These are phyloP conservation scores for Ceriops decandra DNA, from an alignment of 345 rosid species.

Conservation along the genomic window DNA sequence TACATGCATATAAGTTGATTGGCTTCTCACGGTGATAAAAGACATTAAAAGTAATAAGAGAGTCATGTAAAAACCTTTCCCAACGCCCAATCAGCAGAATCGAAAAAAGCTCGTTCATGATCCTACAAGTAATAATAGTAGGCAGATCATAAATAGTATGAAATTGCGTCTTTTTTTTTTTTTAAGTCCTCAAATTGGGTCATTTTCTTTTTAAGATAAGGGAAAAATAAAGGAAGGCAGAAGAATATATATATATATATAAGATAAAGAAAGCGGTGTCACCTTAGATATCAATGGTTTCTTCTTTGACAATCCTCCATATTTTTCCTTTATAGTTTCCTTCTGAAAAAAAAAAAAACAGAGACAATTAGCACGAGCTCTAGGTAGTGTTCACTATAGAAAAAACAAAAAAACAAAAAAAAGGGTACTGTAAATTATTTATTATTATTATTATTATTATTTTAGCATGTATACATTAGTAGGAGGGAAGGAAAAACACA, in stretches of 20 bases:
- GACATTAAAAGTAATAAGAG: not conserved
- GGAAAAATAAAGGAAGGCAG: not conserved
- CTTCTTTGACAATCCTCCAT: constrained; percentile 72
- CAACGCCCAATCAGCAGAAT: constrained; percentile 96
- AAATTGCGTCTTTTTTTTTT: too few species aligned
- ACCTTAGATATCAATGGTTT: constrained; percentile 81
- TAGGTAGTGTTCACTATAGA: too few species aligned
- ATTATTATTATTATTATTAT: too few species aligned
- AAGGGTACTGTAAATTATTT: too few species aligned
- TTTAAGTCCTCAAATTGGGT: too few species aligned
- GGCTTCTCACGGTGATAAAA: not conserved
- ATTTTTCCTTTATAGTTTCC: constrained; percentile 59
- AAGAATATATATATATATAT: not conserved
- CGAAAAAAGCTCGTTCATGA: constrained; percentile 82
- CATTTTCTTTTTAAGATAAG: not conserved
- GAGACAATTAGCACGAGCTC: too few species aligned
- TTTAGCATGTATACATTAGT: too few species aligned
- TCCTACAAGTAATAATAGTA: constrained; percentile 42
- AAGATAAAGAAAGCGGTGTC: not conserved
- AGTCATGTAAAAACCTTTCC: constrained; percentile 51
- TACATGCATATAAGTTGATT: too few species aligned
- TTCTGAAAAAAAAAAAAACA: constrained; percentile 35
- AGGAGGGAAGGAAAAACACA: too few species aligned
- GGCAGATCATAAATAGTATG: too few species aligned
- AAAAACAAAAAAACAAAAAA: too few species aligned